phyloP scores from a whole-genome alignment of 2,329 filamentous ascomycete genomes.

The Claviceps monticola region DNA sequence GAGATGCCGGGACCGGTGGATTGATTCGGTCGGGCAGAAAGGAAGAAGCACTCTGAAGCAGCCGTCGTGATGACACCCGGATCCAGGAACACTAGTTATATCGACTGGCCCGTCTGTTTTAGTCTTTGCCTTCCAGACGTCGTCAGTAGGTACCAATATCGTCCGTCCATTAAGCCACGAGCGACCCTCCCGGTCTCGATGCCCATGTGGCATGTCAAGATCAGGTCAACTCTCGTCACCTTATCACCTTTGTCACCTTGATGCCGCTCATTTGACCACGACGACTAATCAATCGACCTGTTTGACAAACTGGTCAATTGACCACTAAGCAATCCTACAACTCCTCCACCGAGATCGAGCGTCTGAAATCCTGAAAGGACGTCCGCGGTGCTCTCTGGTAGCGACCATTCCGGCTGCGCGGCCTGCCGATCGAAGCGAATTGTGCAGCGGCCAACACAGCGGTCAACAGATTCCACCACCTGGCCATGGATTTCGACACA shows the following conservation, averaged over 20 bases:
- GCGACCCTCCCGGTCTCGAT: not conserved
- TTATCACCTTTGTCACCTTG: not conserved
- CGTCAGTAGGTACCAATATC: not conserved
- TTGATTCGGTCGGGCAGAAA: no score
- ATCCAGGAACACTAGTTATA: not conserved
- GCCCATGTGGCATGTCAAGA: not conserved
- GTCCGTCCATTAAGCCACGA: not conserved
- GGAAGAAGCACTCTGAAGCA: no score
- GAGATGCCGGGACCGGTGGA: no score
- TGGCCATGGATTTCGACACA: constrained; percentile 14
- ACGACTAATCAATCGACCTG: no score
- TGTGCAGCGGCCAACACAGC: not conserved
- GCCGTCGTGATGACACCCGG: no score
- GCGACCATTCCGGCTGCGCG: not conserved
- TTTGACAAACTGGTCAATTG: no score
- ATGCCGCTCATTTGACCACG: not conserved
- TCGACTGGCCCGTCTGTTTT: not conserved
- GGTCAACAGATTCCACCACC: not conserved
- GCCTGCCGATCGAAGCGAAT: not conserved
- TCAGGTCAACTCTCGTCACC: not conserved
- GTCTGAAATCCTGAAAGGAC: not conserved
- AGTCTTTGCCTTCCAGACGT: not conserved
- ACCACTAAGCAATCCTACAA: no score
- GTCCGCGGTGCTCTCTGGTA: not conserved
- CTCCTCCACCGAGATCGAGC: no score